Conservation (phyloP, 495 filamentous ascomycete species). For the Cenococcum geophilum region DNA sequence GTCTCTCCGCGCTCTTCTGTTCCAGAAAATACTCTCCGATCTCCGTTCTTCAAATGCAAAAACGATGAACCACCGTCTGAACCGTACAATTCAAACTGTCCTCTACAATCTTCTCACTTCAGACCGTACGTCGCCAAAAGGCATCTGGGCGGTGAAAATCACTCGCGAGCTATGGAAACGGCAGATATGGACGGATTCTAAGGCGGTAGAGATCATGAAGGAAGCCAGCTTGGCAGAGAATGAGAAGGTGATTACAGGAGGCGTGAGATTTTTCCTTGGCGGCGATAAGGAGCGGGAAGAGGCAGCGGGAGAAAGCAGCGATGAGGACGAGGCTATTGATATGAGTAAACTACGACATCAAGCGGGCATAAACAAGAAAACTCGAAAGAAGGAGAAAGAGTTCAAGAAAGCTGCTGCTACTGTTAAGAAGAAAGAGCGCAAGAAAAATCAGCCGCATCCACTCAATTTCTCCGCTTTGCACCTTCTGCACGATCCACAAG, state of each 20-base stretch:
- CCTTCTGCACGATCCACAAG: conserved; percentile 89
- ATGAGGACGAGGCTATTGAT: conserved; percentile 69
- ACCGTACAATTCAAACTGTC: conserved; percentile 84
- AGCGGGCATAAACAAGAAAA: conserved; percentile 89
- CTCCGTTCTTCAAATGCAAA: conserved; percentile 79
- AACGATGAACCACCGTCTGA: conserved; percentile 81
- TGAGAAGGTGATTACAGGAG: conserved; percentile 80
- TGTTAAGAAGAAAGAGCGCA: conserved; percentile 73
- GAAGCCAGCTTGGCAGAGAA: conserved; percentile 76
- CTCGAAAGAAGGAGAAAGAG: conserved; percentile 71
- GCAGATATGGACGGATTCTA: conserved; percentile 81
- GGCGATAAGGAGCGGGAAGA: conserved; percentile 93
- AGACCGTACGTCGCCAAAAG: conserved; percentile 75
- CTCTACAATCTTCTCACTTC: conserved; percentile 84
- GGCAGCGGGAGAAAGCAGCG: conserved; percentile 78
- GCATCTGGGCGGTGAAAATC: conserved; percentile 89
- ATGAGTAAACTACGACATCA: conserved; percentile 77
- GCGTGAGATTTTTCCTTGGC: conserved; percentile 89
- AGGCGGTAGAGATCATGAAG: conserved; percentile 91
- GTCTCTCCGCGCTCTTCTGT: conserved; percentile 72
- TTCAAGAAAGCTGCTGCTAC: conserved; percentile 72
- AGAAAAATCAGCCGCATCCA: conserved; percentile 77
- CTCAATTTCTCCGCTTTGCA: conserved; percentile 99
- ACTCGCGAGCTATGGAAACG: conserved; percentile 84
- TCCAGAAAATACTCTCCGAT: conserved; percentile 86